Percentiles rank a stretch among this genome's conserved stretches.
These are phyloP conservation scores for Plasmodium inui DNA, from an alignment of 169 alveolate species.

Conservation along the genomic window DNA sequence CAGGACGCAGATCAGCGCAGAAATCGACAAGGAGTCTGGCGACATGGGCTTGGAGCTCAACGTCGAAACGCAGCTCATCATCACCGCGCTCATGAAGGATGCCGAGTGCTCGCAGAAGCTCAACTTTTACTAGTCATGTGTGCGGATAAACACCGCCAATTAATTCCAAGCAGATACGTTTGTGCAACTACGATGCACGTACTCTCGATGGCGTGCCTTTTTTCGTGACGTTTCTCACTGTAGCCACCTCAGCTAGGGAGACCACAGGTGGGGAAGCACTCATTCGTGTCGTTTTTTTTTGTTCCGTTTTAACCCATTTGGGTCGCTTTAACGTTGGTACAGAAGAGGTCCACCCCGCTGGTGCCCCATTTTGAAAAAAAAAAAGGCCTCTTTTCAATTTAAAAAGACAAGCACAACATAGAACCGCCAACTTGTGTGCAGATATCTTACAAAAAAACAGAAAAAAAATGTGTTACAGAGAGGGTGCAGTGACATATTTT, in stretches of 20 bases:
- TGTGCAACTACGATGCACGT: not conserved
- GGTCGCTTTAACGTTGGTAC: not conserved
- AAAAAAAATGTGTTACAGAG: not conserved
- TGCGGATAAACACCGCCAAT: not conserved
- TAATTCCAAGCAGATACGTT: not conserved
- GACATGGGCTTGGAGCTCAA: slow-evolving; percentile 73
- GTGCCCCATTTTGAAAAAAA: not conserved
- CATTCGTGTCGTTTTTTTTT: not conserved
- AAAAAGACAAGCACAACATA: not conserved
- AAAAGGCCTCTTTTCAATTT: not conserved
- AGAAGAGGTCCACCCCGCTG: not conserved
- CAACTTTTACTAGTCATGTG: slow-evolving; percentile 17
- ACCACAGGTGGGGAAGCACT: not conserved
- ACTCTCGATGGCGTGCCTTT: not conserved
- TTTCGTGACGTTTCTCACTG: not conserved
- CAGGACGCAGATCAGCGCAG: slow-evolving; percentile 49
- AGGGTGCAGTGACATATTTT: not conserved
- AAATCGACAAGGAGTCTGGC: slow-evolving; percentile 63
- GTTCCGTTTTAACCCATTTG: not conserved
- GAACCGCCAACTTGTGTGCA: not conserved
- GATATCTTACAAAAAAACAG: not conserved
- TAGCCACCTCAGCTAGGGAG: not conserved
- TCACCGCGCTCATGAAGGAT: slow-evolving; percentile 72
- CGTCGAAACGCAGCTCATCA: slow-evolving; percentile 58
- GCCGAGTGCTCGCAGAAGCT: slow-evolving; percentile 53